A percentile compares a stretch with the other conserved stretches of the same genome.
These are phyloP conservation scores for Stachybotrys echinatus DNA, from an alignment of 2,329 filamentous ascomycete genomes.

Conservation along the genomic window DNA sequence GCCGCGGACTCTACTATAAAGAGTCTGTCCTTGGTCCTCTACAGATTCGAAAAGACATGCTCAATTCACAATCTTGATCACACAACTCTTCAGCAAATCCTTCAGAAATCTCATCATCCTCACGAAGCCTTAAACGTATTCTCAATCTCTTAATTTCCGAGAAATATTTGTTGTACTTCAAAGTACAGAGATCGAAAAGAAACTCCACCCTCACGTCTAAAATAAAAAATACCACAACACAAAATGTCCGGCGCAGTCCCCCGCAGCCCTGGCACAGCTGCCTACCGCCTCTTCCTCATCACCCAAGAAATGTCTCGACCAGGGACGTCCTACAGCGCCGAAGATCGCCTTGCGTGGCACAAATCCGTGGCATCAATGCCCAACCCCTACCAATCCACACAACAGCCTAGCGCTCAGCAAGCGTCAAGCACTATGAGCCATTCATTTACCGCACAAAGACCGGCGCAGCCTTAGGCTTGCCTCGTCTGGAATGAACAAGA, in stretches of 20 bases:
- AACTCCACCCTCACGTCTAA: not conserved
- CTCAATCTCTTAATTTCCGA: too few species aligned
- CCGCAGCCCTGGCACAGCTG: not conserved
- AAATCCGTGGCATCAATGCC: conserved; percentile 1
- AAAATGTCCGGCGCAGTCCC: not conserved
- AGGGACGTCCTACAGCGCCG: not conserved
- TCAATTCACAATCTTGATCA: too few species aligned
- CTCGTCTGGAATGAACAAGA: not conserved
- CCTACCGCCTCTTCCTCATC: conserved; percentile 1
- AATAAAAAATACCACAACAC: not conserved
- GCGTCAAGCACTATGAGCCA: not conserved
- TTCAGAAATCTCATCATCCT: too few species aligned
- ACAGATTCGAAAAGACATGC: not conserved
- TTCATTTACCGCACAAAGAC: not conserved
- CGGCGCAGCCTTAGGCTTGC: not conserved
- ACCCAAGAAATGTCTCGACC: not conserved
- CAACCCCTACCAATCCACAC: not conserved
- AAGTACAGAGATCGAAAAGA: too few species aligned
- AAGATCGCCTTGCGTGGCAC: conserved; percentile 1
- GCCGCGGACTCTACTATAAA: not conserved
- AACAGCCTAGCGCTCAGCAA: not conserved
- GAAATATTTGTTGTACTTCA: too few species aligned
- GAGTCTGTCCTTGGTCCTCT: not conserved
- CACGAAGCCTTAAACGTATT: too few species aligned
- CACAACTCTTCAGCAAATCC: too few species aligned